These are phyloP conservation scores for Leccinum sublutescens DNA, from an alignment of 768 basidiomycete species.

Conservation along the genomic window DNA sequence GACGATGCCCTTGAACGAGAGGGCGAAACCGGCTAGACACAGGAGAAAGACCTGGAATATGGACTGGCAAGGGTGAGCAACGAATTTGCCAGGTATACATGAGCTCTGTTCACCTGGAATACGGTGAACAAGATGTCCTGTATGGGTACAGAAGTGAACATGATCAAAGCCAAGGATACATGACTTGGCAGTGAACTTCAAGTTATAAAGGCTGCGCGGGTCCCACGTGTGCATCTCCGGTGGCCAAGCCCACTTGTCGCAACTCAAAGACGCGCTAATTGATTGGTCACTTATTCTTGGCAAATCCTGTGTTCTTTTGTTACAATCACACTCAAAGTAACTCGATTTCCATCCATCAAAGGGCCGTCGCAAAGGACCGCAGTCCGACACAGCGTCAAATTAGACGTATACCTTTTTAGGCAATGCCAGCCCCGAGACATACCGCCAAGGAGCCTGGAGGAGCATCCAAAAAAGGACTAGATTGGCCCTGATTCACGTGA, in stretches of 20 bases:
- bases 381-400: too few species aligned
- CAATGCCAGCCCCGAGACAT: too few species aligned
- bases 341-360: neutral
- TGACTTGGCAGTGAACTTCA: neutral
- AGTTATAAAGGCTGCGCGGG: neutral
- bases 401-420: too few species aligned
- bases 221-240: neutral
- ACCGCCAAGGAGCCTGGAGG: too few species aligned
- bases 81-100: neutral
- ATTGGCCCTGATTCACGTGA: constrained; percentile 2
- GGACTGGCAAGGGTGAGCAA: constrained; percentile 47
- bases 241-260: neutral
- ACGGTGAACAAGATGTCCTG: constrained; percentile 25
- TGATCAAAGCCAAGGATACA: neutral
- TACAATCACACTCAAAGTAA: neutral
- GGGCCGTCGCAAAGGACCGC: too few species aligned
- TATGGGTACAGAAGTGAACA: constrained; percentile 10
- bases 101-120: constrained; percentile 24
- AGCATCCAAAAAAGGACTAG: too few species aligned
- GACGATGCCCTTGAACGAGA: constrained; percentile 76
- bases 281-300: neutral
- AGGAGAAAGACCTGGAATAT: constrained; percentile 87
- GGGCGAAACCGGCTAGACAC: constrained; percentile 79
- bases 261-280: neutral
- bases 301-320: neutral